Conservation (phyloP, 768 basidiomycete genomes). For the Termitomyces heimii region DNA sequence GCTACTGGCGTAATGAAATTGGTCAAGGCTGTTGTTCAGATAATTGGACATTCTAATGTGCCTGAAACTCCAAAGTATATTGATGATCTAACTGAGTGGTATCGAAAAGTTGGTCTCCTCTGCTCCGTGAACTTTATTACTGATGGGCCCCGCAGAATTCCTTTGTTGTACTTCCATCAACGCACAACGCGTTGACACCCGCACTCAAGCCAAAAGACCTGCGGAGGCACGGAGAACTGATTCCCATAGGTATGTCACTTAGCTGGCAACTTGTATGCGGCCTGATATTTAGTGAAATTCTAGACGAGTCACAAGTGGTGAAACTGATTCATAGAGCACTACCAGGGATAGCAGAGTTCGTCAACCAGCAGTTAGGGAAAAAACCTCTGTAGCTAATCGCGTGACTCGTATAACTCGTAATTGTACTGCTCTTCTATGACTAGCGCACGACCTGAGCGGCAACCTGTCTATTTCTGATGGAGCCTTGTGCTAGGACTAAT, state of each 20-base stretch:
- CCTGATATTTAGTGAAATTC: neutral
- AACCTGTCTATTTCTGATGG: too few relatives aligned
- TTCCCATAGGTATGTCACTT: conserved; percentile 49
- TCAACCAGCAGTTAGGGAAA: conserved; percentile 29
- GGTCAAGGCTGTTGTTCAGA: conserved; percentile 72
- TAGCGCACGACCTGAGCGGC: too few relatives aligned
- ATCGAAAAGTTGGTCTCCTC: conserved; percentile 46
- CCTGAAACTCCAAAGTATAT: conserved; percentile 50
- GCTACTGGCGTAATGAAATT: conserved; percentile 50
- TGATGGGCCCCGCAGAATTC: conserved; percentile 52
- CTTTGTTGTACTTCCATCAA: conserved; percentile 59
- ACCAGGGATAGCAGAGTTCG: conserved; percentile 55
- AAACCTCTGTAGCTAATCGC: too few relatives aligned
- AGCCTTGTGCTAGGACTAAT: too few relatives aligned
- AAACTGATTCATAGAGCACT: conserved; percentile 66
- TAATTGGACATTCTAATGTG: conserved; percentile 59
- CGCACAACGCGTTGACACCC: conserved; percentile 48
- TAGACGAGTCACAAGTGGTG: conserved; percentile 71
- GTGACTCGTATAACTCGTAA: too few relatives aligned
- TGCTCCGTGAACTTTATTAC: neutral
- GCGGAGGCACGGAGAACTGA: conserved; percentile 60
- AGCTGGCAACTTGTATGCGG: neutral
- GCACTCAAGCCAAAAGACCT: conserved; percentile 35
- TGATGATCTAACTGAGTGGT: conserved; percentile 65
- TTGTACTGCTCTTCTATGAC: too few relatives aligned